Base-by-base conservation (phyloP, 2,329 filamentous ascomycete species). In the Bipolaris sorokiniana region DNA sequence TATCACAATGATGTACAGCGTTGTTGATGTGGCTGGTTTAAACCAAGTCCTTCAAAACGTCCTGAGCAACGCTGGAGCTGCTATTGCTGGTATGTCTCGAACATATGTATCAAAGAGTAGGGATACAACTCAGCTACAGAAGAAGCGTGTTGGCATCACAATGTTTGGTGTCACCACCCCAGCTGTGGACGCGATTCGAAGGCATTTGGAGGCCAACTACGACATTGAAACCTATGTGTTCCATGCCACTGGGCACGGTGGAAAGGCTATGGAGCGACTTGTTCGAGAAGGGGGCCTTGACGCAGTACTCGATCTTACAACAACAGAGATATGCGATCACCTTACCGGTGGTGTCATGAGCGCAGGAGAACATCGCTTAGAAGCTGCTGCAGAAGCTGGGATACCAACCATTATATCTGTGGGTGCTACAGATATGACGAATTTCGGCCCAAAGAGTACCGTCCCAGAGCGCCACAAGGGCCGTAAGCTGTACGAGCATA, bases 151-250 rank as follows among this genome's bases (percentile, higher is more conserved):
- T 6, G 88, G 83, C 0, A 83, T 90, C 22, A 90, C 88, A 2
- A 91, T 91, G 88, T 91, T 90, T 67, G 88, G 89, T 2, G 88
- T 91, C 6, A 91, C 89, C 0, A 91, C 88, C 0, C 87, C 88
- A 0, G 84, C 83, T 10, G 88, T 87, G 0, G 83, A 87, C 45
- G 74, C 71, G 1, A 83, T 88, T 1, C 80, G 86, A 0, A 64
- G 72, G 1, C 73, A 82, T 44, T 78, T 90, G 0, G 58, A 71
- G 1, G 60, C 59, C 1, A 67, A 61, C 7, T 69, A 71, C 45
- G 50, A 66, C 11, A 80, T 84, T 48, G 88, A 90, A 62, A 80
- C 83, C 2, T 88, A 85, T 62, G 79, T 90, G 2, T 91, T 91
- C 67, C 88, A 90, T 65, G 88, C 88, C 2, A 90, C 88, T 0